Percentiles rank a stretch among this genome's conserved stretches.
Conservation (phyloP, 192 early-diverging fungal genomes). For the Backusella luteola region DNA sequence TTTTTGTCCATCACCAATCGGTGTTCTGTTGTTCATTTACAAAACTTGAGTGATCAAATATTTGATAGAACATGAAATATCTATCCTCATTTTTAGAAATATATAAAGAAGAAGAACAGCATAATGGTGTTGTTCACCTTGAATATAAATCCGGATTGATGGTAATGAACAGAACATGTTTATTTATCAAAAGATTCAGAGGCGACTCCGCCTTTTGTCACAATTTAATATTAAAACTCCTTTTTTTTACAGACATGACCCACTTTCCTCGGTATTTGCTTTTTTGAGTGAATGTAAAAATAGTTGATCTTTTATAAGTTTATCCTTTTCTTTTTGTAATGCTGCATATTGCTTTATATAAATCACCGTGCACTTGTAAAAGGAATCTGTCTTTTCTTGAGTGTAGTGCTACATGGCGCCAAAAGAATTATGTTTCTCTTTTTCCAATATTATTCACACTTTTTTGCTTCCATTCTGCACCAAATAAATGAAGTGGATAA, state of each 20-base stretch:
- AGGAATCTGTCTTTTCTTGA: background rate
- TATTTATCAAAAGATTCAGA: background rate
- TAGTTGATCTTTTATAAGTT: too few species aligned
- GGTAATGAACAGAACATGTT: background rate
- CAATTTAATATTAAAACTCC: background rate
- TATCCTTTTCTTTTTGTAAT: background rate
- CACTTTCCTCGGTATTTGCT: too few species aligned
- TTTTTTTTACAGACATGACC: background rate
- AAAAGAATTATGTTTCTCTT: too few species aligned
- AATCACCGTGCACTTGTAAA: background rate
- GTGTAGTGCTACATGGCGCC: background rate
- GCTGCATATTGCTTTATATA: background rate
- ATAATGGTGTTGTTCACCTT: background rate
- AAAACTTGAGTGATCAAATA: background rate
- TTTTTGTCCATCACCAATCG: background rate
- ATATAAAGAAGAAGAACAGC: background rate
- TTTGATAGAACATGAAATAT: background rate
- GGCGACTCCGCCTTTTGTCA: background rate
- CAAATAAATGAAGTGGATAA: background rate
- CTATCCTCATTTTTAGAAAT: background rate
- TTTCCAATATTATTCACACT: too few species aligned
- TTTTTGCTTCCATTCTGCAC: background rate
- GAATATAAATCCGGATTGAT: background rate
- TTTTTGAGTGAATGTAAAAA: too few species aligned
- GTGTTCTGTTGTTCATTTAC: background rate